phyloP scores from a whole-genome alignment of 768 basidiomycete species.

The Leucocoprinus birnbaumii region DNA sequence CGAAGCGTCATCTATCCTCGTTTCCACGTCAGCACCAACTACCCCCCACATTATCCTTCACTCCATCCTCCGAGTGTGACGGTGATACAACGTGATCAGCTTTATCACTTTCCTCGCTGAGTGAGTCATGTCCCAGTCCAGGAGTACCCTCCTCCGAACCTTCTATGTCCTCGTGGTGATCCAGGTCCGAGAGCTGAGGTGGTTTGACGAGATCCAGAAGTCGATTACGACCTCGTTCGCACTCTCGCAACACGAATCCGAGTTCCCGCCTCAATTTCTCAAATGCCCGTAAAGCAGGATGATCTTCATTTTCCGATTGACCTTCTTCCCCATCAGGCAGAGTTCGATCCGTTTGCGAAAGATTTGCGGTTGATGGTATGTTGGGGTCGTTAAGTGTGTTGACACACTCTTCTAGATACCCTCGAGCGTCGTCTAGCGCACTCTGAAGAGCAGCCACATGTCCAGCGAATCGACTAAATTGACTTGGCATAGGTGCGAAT shows the following conservation, averaged over 20 bases:
- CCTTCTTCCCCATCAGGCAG: conserved; percentile 16
- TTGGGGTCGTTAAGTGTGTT: conserved; percentile 45
- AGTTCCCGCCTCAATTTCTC: conserved; percentile 75
- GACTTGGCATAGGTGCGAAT: conserved; percentile 75
- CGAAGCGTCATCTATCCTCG: conserved; percentile 49
- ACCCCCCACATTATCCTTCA: conserved; percentile 15
- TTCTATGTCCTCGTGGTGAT: conserved; percentile 26
- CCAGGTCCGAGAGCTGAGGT: conserved; percentile 23
- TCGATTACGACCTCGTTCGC: conserved; percentile 72
- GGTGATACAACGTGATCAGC: conserved; percentile 34
- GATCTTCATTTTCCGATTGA: conserved; percentile 22
- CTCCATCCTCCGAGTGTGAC: conserved; percentile 27
- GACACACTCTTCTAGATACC: conserved; percentile 64
- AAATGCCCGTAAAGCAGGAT: conserved; percentile 64
- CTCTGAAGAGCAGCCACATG: conserved; percentile 71
- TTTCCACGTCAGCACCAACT: conserved; percentile 15
- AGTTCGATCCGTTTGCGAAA: conserved; percentile 13
- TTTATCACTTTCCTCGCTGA: conserved; percentile 53
- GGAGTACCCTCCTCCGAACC: conserved; percentile 48
- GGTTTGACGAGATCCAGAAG: conserved; percentile 59
- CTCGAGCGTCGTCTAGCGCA: conserved; percentile 70
- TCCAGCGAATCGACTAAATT: conserved; percentile 64
- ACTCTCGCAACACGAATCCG: conserved; percentile 76
- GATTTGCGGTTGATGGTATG: conserved; percentile 16
- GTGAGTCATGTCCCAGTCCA: conserved; percentile 45